These are phyloP conservation scores for Mediolabrus comicus DNA, from an alignment of 108 stramenopile genomes.

Conservation along the genomic window DNA sequence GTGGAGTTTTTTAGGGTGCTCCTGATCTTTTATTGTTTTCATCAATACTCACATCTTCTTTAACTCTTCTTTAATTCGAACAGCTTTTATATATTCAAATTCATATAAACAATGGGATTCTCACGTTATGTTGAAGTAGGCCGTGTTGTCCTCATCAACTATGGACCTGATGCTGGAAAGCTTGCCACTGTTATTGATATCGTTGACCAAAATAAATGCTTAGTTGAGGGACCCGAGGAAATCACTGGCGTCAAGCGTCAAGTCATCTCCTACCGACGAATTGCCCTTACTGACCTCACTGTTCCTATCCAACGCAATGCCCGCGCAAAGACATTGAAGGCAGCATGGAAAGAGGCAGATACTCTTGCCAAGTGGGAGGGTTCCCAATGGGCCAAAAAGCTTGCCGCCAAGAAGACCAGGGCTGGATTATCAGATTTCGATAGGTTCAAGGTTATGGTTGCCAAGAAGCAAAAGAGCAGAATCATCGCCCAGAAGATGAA, in stretches of 20 bases:
- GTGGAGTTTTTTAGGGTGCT: too few species aligned
- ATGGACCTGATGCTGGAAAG: conserved; percentile 93
- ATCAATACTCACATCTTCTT: not conserved
- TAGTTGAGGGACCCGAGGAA: conserved; percentile 92
- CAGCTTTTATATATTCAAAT: conserved; percentile 1
- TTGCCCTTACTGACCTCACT: conserved; percentile 93
- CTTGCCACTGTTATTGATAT: conserved; percentile 97
- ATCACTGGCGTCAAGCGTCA: conserved; percentile 93
- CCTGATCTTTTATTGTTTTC: too few species aligned
- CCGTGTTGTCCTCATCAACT: conserved; percentile 97
- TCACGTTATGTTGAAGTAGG: conserved; percentile 98
- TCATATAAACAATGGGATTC: conserved; percentile 79
- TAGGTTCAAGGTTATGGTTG: conserved; percentile 98
- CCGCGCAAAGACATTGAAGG: conserved; percentile 83
- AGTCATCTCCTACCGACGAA: conserved; percentile 91
- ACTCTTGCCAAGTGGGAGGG: conserved; percentile 90
- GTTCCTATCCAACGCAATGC: conserved; percentile 93
- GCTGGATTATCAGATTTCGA: conserved; percentile 91
- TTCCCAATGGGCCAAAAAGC: conserved; percentile 94
- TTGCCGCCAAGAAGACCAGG: conserved; percentile 85
- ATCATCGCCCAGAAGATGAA: conserved; percentile 90
- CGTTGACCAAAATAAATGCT: conserved; percentile 97
- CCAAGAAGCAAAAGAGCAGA: conserved; percentile 90
- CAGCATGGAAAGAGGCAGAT: conserved; percentile 87
- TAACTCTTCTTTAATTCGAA: not conserved